These are phyloP conservation scores for Quercus gilva DNA, from an alignment of 306 rosid species.

Conservation along the genomic window DNA sequence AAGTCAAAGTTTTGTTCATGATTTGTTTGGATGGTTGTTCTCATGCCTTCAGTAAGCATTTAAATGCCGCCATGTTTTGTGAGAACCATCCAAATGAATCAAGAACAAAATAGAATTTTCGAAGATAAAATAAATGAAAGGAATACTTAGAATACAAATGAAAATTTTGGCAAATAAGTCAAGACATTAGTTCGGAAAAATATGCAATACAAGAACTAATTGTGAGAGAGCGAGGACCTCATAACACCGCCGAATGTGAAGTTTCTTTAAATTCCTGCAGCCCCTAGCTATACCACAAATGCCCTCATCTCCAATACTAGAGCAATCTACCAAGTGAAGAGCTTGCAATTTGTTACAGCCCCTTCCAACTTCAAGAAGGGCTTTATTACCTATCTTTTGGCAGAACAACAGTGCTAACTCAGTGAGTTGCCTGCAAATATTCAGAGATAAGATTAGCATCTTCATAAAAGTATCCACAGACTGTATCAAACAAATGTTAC, in stretches of 20 bases:
- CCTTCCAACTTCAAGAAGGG: slow-evolving; percentile 72
- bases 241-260: slow-evolving; percentile 87
- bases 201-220: slow-evolving; percentile 2
- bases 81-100: not conserved
- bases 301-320: slow-evolving; percentile 86
- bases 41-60: not conserved
- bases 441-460: slow-evolving; percentile 29
- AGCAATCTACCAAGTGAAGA: slow-evolving; percentile 93
- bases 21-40: too few species aligned
- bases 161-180: not conserved
- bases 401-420: slow-evolving; percentile 80
- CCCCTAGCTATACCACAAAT: slow-evolving; percentile 82
- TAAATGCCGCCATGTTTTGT: not conserved
- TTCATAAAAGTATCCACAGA: not conserved
- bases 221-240: slow-evolving; percentile 48
- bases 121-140: not conserved
- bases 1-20: not conserved
- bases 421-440: slow-evolving; percentile 59
- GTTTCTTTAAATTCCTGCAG: slow-evolving; percentile 82
- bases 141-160: not conserved
- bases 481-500: slow-evolving; percentile 2
- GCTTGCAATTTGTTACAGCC: slow-evolving; percentile 87
- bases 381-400: slow-evolving; percentile 75
- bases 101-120: not conserved
- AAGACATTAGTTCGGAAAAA: not conserved